A percentile compares a stretch with the other conserved stretches of the same genome.
These are phyloP conservation scores for Iberis amara DNA, from an alignment of 441 rosid species.

Conservation along the genomic window DNA sequence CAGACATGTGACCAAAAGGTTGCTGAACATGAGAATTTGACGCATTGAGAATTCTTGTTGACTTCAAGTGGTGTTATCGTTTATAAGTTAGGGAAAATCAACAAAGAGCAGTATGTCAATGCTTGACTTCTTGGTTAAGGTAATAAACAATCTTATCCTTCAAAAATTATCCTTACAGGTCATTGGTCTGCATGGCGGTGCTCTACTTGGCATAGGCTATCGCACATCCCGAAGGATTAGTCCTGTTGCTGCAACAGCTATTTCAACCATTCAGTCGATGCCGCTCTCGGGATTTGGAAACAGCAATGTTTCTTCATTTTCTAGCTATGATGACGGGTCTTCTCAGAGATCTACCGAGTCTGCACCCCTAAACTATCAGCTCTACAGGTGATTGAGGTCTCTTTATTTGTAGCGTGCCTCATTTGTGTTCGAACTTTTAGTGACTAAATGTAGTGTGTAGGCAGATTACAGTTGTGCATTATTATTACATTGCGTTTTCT, in stretches of 20 bases:
- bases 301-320: constrained; percentile 68
- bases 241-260: constrained; percentile 86
- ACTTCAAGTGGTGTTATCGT: constrained; percentile 16
- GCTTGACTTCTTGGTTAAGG: constrained; percentile 12
- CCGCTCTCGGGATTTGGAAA: constrained; percentile 94
- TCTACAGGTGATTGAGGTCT: constrained; percentile 60
- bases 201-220: constrained; percentile 91
- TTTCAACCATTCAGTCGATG: constrained; percentile 93
- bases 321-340: constrained; percentile 75
- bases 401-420: constrained; percentile 3
- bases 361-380: constrained; percentile 83
- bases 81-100: background rate
- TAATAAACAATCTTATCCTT: constrained; percentile 24
- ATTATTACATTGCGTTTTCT: constrained; percentile 1
- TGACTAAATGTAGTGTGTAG: constrained; percentile 1
- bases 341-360: constrained; percentile 74
- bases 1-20: constrained; percentile 13
- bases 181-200: constrained; percentile 92
- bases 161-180: constrained; percentile 43
- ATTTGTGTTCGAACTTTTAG: constrained; percentile 6
- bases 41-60: background rate
- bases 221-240: constrained; percentile 82
- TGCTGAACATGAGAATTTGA: constrained; percentile 19
- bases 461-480: constrained; percentile 1
- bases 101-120: constrained; percentile 5